Base-by-base conservation (phyloP, 2,329 filamentous ascomycete species). In the Clathrospora elynae region DNA sequence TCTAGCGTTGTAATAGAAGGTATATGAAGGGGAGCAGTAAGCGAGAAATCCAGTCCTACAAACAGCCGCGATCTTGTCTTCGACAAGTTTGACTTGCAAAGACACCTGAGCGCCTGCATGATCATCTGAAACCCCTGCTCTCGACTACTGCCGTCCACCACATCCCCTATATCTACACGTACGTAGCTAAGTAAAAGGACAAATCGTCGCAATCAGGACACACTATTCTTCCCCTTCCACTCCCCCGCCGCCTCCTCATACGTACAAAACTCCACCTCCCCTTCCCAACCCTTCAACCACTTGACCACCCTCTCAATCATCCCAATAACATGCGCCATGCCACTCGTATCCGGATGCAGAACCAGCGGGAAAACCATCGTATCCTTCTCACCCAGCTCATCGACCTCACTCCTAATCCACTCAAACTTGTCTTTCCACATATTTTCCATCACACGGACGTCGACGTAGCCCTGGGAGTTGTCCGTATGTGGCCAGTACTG, bases 381-480 rank as follows among this genome's bases (percentile, higher is more conserved):
- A 35, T 46, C 62, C 35, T 61, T 61, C 18, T 63, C 55, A 1
- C 55, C 57, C 47, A 71, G 63, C 10, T 72, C 62, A 37, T 64
- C 62, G 45, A 72, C 53, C 53, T 75, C 72, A 3, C 48, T 47
- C 26, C 55, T 45, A n/a, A 83, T 67, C 73, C 75, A 85, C 47
- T 78, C 71, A 53, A 84, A 82, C 9, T 78, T 74, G 53, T 83
- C 80, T 53, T 73, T 77, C 82, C 82, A 84, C 71, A 84, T 78
- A 46, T 77, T 72, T 69, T 84, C 81, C 18, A 84, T 74, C 2
- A 78, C 72, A 7, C 75, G 71, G 4, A 78, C 75, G 38, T 80
- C 77, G 1, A 83, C 79, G 55, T 82, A 84, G 1, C 82, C 81
- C 29, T 78, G 75, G 2, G 75, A 78, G 46, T 83, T 83, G 1